Conservation (phyloP, 768 basidiomycete genomes). For the Kwoniella pini region DNA sequence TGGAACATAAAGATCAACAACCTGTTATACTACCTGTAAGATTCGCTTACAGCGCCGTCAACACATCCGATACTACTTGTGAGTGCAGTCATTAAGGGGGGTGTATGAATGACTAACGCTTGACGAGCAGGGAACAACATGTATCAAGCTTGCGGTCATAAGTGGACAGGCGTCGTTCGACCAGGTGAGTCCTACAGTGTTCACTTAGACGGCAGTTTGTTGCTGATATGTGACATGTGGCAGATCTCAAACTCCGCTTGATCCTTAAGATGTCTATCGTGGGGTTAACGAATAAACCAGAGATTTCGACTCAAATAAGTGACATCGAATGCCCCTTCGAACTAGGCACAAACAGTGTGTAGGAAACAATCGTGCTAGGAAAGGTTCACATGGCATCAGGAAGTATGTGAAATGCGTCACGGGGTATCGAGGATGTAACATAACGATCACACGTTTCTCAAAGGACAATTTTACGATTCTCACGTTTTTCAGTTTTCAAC, state of each 20-base stretch:
- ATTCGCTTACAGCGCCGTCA: slow-evolving; percentile 77
- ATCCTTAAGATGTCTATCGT: slow-evolving; percentile 69
- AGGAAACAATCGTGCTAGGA: no score
- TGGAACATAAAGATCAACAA: slow-evolving; percentile 68
- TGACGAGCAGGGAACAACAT: slow-evolving; percentile 45
- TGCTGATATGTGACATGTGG: background rate
- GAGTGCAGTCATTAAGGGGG: slow-evolving; percentile 16
- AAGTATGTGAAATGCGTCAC: no score
- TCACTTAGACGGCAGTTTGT: no score
- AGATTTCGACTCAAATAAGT: slow-evolving; percentile 63
- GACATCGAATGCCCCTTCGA: slow-evolving; percentile 71
- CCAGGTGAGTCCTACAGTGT: no score
- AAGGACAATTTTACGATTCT: background rate
- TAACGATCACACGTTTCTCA: no score
- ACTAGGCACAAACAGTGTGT: slow-evolving; percentile 26
- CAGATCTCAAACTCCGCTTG: slow-evolving; percentile 66
- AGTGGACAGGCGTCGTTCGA: slow-evolving; percentile 47
- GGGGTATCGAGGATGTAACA: no score
- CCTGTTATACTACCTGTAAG: slow-evolving; percentile 72
- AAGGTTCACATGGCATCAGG: no score
- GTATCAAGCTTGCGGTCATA: slow-evolving; percentile 51
- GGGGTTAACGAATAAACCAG: slow-evolving; percentile 64
- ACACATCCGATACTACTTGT: slow-evolving; percentile 84
- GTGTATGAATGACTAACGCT: background rate
- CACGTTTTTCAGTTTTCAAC: background rate